These are phyloP conservation scores for Colletotrichum simmondsii DNA, from an alignment of 2,329 filamentous ascomycete species.

Conservation along the genomic window DNA sequence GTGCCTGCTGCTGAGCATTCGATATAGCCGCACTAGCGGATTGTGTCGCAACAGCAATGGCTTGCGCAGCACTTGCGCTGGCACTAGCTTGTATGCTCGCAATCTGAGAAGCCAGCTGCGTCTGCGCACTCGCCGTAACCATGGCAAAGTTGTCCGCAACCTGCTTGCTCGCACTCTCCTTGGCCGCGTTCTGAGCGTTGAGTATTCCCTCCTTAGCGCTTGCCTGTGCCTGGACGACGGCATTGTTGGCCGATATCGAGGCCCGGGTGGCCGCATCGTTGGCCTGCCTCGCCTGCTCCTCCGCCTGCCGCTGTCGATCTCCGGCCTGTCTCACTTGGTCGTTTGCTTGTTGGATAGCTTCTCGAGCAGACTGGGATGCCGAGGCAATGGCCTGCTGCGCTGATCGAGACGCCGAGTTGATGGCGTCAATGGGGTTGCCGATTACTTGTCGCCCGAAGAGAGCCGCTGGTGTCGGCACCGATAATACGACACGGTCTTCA, in stretches of 20 bases:
- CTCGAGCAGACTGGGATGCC: constrained; percentile 28
- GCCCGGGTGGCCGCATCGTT: constrained; percentile 39
- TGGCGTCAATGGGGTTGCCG: constrained; percentile 26
- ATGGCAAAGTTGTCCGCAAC: constrained; percentile 36
- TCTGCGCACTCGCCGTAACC: constrained; percentile 42
- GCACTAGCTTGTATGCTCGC: constrained; percentile 37
- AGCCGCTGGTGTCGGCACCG: constrained; percentile 24
- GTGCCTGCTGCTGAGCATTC: constrained; percentile 29
- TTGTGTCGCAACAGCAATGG: constrained; percentile 41
- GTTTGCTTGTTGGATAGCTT: constrained; percentile 40
- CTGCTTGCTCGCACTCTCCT: constrained; percentile 37
- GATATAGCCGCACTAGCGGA: constrained; percentile 38
- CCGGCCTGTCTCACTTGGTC: constrained; percentile 38
- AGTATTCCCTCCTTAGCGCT: constrained; percentile 31
- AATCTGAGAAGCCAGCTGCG: constrained; percentile 41
- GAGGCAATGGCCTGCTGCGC: constrained; percentile 32
- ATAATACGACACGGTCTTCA: constrained; percentile 28
- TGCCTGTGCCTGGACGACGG: constrained; percentile 34
- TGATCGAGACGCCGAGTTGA: constrained; percentile 28
- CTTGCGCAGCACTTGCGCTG: constrained; percentile 38
- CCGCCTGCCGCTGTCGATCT: constrained; percentile 37
- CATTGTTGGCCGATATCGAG: constrained; percentile 38
- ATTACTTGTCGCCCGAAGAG: constrained; percentile 23
- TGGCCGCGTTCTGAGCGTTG: constrained; percentile 36
- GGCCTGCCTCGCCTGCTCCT: constrained; percentile 36